Evolutionary conservation across 257 asterid species (phyloP).

Genomic region (Verbascum thapsus): DNA sequence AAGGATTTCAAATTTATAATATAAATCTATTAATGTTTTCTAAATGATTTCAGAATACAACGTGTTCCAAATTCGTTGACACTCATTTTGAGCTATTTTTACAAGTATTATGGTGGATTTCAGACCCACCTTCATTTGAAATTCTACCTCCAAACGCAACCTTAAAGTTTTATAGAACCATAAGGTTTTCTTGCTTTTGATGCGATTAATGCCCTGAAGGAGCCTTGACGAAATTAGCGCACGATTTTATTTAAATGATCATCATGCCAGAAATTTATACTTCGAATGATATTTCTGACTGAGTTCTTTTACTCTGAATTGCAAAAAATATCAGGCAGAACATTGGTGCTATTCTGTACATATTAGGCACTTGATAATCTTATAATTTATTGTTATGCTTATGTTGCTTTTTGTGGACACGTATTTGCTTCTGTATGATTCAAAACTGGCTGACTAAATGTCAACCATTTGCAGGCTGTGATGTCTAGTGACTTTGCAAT

Average conservation of each 20-base stretch:
- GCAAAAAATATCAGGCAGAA: not conserved
- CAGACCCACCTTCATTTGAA: too few relatives aligned
- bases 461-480: slow-evolving; percentile 87
- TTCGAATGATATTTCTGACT: not conserved
- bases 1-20: too few relatives aligned
- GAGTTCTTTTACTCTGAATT: not conserved
- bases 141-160: too few relatives aligned
- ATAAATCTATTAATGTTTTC: too few relatives aligned
- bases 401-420: not conserved
- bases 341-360: slow-evolving; percentile 36
- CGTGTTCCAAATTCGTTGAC: too few relatives aligned
- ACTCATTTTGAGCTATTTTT: too few relatives aligned
- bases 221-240: not conserved
- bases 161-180: not conserved
- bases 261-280: not conserved
- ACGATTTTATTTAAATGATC: slow-evolving; percentile 15
- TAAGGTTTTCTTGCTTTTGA: slow-evolving; percentile 8
- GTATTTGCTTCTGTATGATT: slow-evolving; percentile 28
- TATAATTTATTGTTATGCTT: not conserved
- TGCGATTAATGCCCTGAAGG: not conserved
- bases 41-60: too few relatives aligned
- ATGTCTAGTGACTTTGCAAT: slow-evolving; percentile 99
- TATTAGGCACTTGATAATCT: slow-evolving; percentile 25
- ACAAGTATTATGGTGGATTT: too few relatives aligned
- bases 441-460: slow-evolving; percentile 40